Conservation (phyloP, 345 rosid species). For the Brassica carinata region DNA sequence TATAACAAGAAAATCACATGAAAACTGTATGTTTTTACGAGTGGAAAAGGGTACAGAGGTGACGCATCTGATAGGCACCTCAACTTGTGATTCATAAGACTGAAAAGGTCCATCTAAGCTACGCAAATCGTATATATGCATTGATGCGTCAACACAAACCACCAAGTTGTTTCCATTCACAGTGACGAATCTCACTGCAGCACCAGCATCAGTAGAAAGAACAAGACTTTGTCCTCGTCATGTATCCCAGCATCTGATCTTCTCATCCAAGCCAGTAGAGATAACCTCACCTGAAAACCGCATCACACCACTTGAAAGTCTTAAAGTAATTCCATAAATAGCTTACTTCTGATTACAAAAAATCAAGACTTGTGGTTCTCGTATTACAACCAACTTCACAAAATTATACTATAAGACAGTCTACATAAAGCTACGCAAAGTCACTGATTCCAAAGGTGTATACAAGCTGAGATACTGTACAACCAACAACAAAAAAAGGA, state of each 20-base stretch:
- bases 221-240: slow-evolving; percentile 44
- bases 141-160: slow-evolving; percentile 62
- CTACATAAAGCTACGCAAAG: not conserved
- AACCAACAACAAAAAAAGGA: not conserved
- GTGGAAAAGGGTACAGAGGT: slow-evolving; percentile 57
- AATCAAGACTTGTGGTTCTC: not conserved
- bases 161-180: slow-evolving; percentile 62
- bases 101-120: slow-evolving; percentile 55
- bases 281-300: slow-evolving; percentile 57
- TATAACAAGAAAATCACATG: slow-evolving; percentile 48
- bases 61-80: slow-evolving; percentile 59
- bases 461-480: slow-evolving; percentile 68
- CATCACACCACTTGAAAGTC: not conserved
- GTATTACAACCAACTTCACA: not conserved
- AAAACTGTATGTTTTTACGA: slow-evolving; percentile 50
- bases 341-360: not conserved
- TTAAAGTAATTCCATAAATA: not conserved
- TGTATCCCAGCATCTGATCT: slow-evolving; percentile 68
- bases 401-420: not conserved
- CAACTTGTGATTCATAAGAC: slow-evolving; percentile 50
- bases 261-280: slow-evolving; percentile 81
- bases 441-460: slow-evolving; percentile 16
- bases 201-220: slow-evolving; percentile 34
- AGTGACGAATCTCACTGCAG: slow-evolving; percentile 66
- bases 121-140: slow-evolving; percentile 71